phyloP scores from a whole-genome alignment of 2,329 filamentous ascomycete genomes.

The Botrytis porri region DNA sequence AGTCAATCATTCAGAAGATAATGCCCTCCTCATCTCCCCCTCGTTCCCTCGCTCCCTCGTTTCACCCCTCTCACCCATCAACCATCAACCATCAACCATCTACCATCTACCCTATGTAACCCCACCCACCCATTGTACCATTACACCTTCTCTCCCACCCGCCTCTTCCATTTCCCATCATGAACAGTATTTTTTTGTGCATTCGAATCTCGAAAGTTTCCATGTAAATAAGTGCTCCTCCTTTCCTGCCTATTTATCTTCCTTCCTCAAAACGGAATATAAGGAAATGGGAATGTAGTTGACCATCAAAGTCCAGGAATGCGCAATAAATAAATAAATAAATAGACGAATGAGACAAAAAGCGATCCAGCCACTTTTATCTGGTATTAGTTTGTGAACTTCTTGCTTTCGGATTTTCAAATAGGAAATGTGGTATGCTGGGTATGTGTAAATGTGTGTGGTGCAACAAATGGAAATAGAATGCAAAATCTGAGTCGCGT shows the following conservation, averaged over 20 bases:
- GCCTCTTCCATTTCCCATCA: not conserved
- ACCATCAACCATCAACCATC: not conserved
- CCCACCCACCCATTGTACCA: not conserved
- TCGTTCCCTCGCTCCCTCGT: too few species aligned
- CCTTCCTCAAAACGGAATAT: not conserved
- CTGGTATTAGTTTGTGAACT: conserved; percentile 1
- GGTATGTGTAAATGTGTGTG: not conserved
- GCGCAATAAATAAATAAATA: not conserved
- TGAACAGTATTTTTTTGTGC: not conserved
- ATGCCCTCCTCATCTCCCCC: not conserved
- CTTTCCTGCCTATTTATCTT: not conserved
- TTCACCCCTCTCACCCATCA: not conserved
- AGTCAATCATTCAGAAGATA: not conserved
- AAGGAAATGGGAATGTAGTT: not conserved
- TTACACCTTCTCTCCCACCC: not conserved
- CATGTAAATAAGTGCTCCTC: not conserved
- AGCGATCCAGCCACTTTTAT: conserved; percentile 2
- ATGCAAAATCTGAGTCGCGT: not conserved
- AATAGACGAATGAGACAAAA: not conserved
- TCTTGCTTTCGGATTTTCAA: not conserved
- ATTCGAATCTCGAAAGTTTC: not conserved
- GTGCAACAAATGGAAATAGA: not conserved
- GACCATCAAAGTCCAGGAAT: not conserved
- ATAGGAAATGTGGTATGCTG: not conserved
- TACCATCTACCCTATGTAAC: not conserved